Evolutionary conservation across 2,329 filamentous ascomycete genomes (phyloP).

Genomic region (Coleophoma cylindrospora): DNA sequence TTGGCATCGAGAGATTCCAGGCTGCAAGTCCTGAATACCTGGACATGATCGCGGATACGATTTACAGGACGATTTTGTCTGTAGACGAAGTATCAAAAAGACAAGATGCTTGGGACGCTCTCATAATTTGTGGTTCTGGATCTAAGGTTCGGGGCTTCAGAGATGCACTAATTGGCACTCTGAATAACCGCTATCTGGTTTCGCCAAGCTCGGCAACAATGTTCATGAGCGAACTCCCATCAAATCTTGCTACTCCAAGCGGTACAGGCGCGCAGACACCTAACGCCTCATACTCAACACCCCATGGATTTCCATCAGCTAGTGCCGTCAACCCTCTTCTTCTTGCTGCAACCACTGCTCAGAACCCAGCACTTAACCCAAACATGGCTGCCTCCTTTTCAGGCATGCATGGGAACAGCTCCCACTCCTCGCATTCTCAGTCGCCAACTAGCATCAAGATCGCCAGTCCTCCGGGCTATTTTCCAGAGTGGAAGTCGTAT

Average conservation of each 20-base stretch:
- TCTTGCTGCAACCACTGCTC: slow-evolving; percentile 78
- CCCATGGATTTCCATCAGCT: slow-evolving; percentile 51
- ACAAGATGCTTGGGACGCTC: slow-evolving; percentile 82
- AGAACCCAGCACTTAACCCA: slow-evolving; percentile 26
- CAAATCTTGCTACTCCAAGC: slow-evolving; percentile 83
- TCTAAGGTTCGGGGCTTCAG: slow-evolving; percentile 71
- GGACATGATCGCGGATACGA: slow-evolving; percentile 76
- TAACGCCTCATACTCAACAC: slow-evolving; percentile 36
- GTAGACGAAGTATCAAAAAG: slow-evolving; percentile 83
- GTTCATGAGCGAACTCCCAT: slow-evolving; percentile 94
- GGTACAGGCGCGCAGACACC: slow-evolving; percentile 92
- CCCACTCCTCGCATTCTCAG: slow-evolving; percentile 60
- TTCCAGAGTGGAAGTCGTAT: slow-evolving; percentile 53
- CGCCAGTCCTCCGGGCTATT: slow-evolving; percentile 64
- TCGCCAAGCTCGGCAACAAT: slow-evolving; percentile 92
- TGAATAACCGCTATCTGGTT: slow-evolving; percentile 79
- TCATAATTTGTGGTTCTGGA: slow-evolving; percentile 90
- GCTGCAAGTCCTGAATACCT: slow-evolving; percentile 68
- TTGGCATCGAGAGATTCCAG: slow-evolving; percentile 70
- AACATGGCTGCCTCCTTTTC: slow-evolving; percentile 28
- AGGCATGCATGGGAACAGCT: slow-evolving; percentile 31
- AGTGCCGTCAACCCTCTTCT: slow-evolving; percentile 80
- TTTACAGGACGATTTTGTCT: slow-evolving; percentile 77
- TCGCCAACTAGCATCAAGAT: slow-evolving; percentile 64
- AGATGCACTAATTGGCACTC: slow-evolving; percentile 76